Evolutionary conservation across 2,329 filamentous ascomycete species (phyloP).

Genomic region (Colletotrichum filicis): DNA sequence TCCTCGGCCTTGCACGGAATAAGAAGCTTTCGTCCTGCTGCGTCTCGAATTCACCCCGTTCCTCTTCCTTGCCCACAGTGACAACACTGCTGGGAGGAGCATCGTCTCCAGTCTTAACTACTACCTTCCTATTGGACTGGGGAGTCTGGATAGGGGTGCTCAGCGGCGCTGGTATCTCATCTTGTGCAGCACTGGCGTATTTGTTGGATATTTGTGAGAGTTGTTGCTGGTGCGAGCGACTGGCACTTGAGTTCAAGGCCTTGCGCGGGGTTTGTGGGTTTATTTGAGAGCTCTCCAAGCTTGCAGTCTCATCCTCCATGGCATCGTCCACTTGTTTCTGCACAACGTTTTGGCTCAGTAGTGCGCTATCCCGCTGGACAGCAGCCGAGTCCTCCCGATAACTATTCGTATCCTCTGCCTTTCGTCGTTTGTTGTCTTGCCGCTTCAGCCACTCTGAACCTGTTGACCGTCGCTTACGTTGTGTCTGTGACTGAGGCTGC

Average conservation of each 20-base stretch:
- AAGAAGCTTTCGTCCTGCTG: slow-evolving; percentile 48
- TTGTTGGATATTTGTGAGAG: background rate
- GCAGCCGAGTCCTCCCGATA: background rate
- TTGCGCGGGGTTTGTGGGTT: background rate
- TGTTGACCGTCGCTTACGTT: slow-evolving; percentile 37
- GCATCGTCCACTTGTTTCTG: background rate
- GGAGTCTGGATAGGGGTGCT: slow-evolving; percentile 31
- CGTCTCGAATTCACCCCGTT: slow-evolving; percentile 36
- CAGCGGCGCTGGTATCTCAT: background rate
- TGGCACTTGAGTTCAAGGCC: background rate
- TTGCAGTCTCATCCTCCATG: background rate
- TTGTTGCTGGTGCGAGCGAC: background rate
- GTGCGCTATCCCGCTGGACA: background rate
- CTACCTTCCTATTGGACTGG: slow-evolving; percentile 6
- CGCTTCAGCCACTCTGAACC: slow-evolving; percentile 47
- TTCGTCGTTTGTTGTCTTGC: slow-evolving; percentile 42
- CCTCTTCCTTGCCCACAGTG: background rate
- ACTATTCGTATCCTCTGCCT: background rate
- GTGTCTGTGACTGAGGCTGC: slow-evolving; percentile 36
- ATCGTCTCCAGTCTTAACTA: background rate
- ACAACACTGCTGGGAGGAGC: background rate
- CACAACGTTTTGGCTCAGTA: background rate
- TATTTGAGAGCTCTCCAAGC: background rate
- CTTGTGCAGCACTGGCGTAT: background rate
- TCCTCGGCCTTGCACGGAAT: slow-evolving; percentile 40